Evolutionary conservation across 1,284 basidiomycete genomes (phyloP).

Genomic region (Cryptococcus sp.): DNA sequence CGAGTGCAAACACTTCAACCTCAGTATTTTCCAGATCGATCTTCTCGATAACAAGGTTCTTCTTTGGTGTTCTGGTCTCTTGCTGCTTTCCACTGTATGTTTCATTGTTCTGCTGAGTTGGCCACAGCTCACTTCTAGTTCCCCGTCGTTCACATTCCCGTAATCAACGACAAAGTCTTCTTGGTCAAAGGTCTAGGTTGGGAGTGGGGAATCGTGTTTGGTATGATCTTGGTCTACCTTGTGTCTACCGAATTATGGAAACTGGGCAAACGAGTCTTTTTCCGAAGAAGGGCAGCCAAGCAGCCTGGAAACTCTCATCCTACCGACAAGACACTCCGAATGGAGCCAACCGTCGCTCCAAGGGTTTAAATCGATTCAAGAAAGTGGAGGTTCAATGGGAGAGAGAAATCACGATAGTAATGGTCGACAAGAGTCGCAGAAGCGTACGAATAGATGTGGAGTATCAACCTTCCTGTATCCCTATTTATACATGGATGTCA

Average conservation of each 20-base stretch:
- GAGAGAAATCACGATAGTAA: not conserved
- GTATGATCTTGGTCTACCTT: constrained; percentile 45
- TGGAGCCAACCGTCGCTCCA: constrained; percentile 34
- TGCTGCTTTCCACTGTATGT: constrained; percentile 34
- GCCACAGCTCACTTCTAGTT: too few species aligned
- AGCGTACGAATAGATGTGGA: not conserved
- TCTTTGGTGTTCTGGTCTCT: constrained; percentile 51
- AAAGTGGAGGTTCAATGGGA: not conserved
- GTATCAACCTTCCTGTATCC: not conserved
- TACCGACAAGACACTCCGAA: constrained; percentile 37
- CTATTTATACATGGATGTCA: not conserved
- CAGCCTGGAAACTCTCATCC: constrained; percentile 5
- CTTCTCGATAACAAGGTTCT: constrained; percentile 56
- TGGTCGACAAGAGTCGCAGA: not conserved
- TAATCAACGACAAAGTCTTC: constrained; percentile 47
- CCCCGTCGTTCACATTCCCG: constrained; percentile 48
- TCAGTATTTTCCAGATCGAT: constrained; percentile 52
- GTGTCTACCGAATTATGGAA: constrained; percentile 38
- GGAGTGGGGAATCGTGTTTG: constrained; percentile 49
- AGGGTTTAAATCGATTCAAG: not conserved
- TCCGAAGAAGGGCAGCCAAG: constrained; percentile 10
- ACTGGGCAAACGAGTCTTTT: constrained; percentile 29
- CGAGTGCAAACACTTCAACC: constrained; percentile 48
- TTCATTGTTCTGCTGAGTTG: not conserved
- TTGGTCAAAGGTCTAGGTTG: constrained; percentile 38